phyloP scores from a whole-genome alignment of 2,329 filamentous ascomycete genomes.

The Hypocreales sp. region DNA sequence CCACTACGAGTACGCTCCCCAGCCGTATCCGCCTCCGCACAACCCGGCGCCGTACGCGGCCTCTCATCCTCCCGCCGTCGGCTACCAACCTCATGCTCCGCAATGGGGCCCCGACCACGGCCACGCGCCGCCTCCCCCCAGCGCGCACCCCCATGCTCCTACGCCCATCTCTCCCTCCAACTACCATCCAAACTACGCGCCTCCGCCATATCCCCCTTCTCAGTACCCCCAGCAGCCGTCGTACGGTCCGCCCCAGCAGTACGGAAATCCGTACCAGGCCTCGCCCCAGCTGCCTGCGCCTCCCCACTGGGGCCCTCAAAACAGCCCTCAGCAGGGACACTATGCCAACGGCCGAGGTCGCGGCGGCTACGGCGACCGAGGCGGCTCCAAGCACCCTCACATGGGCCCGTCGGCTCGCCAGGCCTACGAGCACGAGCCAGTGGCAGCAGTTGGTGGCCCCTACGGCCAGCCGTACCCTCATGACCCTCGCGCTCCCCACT shows the following conservation, averaged over 20 bases:
- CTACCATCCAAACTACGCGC: constrained; percentile 44
- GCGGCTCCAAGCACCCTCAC: constrained; percentile 16
- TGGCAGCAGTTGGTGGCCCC: constrained; percentile 15
- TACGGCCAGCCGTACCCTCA: constrained; percentile 24
- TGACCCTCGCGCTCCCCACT: constrained; percentile 23
- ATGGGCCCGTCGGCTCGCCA: constrained; percentile 17
- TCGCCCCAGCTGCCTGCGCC: constrained; percentile 11
- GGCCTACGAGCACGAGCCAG: constrained; percentile 17
- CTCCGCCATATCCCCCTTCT: constrained; percentile 31
- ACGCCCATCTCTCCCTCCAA: constrained; percentile 34
- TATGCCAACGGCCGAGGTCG: constrained; percentile 24
- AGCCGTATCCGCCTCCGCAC: constrained; percentile 17
- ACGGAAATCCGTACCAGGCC: constrained; percentile 18
- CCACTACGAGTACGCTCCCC: constrained; percentile 27
- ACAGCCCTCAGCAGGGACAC: constrained; percentile 13
- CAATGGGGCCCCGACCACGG: constrained; percentile 26
- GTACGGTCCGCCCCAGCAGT: constrained; percentile 24
- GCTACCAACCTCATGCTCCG: constrained; percentile 22
- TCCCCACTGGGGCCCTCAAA: constrained; percentile 10
- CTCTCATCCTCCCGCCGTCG: constrained; percentile 19
- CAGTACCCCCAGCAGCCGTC: constrained; percentile 28
- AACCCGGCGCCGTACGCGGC: constrained; percentile 13
- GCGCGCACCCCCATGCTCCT: constrained; percentile 28
- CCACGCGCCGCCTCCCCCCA: constrained; percentile 17
- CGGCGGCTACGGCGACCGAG: constrained; percentile 30